These are phyloP conservation scores for Madurella fahalii DNA, from an alignment of 2,329 filamentous ascomycete species.

Conservation along the genomic window DNA sequence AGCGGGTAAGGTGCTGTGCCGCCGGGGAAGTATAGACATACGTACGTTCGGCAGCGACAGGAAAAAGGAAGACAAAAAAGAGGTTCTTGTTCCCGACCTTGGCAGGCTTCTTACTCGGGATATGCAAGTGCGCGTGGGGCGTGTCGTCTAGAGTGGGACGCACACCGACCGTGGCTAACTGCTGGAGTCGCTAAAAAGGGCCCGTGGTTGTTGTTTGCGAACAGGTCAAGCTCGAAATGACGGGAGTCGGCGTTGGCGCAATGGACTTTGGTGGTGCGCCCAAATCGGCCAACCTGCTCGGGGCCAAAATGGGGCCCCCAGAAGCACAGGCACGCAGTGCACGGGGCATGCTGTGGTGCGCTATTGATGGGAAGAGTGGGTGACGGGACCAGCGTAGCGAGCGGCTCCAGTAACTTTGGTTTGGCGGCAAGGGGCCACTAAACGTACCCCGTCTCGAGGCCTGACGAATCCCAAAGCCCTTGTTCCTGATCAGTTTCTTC, in stretches of 20 bases:
- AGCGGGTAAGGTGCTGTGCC: conserved; percentile 16
- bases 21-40: conserved; percentile 11
- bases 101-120: conserved; percentile 9
- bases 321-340: conserved; percentile 6
- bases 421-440: no score
- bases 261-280: conserved; percentile 21
- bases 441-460: not conserved
- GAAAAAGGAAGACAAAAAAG: conserved; percentile 13
- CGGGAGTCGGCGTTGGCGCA: conserved; percentile 24
- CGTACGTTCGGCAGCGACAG: conserved; percentile 5
- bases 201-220: conserved; percentile 10
- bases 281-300: conserved; percentile 19
- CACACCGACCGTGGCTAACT: conserved; percentile 9
- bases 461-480: not conserved
- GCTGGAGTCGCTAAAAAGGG: conserved; percentile 16
- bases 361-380: no score
- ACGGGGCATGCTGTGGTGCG: not conserved
- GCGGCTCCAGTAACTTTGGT: no score
- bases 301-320: not conserved
- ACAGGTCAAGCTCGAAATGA: conserved; percentile 24
- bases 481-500: not conserved
- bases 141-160: not conserved
- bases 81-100: conserved; percentile 1
- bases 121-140: conserved; percentile 12
- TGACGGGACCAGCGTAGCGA: no score